Conservation (phyloP, 805 yeast species). For the Schwanniomyces vanrijiae region DNA sequence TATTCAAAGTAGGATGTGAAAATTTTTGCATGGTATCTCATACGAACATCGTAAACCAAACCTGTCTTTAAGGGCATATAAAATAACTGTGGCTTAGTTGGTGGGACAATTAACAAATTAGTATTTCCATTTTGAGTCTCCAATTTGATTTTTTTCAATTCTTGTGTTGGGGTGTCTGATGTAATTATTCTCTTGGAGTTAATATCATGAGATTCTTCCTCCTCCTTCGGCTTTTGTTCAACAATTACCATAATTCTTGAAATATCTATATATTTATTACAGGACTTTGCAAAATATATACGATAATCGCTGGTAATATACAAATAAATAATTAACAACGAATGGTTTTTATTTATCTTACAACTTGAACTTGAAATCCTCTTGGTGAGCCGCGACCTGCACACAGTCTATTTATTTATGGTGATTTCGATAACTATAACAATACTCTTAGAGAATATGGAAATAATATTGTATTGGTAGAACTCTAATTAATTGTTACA, state of each 20-base stretch:
- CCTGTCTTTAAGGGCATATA: slow-evolving; percentile 86
- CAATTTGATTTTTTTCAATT: slow-evolving; percentile 2
- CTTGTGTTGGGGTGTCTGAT: background rate
- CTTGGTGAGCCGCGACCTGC: background rate
- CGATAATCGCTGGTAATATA: background rate
- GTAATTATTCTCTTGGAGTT: background rate
- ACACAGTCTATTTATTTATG: background rate
- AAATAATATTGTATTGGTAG: no score
- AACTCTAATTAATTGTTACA: no score
- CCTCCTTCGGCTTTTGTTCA: background rate
- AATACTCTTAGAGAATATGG: no score
- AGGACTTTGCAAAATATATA: background rate
- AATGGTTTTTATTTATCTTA: background rate
- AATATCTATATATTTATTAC: background rate
- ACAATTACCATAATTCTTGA: background rate
- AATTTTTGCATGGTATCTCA: slow-evolving; percentile 95
- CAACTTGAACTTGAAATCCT: background rate
- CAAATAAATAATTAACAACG: background rate
- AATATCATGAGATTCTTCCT: background rate
- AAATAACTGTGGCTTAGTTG: slow-evolving; percentile 62
- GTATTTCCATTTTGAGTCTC: background rate
- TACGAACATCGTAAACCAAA: slow-evolving; percentile 90
- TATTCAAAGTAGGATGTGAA: slow-evolving; percentile 90
- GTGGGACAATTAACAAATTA: slow-evolving; percentile 47
- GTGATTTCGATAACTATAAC: background rate